phyloP scores from a whole-genome alignment of 139 green algal genomes.

The Haematococcus lacustris region DNA sequence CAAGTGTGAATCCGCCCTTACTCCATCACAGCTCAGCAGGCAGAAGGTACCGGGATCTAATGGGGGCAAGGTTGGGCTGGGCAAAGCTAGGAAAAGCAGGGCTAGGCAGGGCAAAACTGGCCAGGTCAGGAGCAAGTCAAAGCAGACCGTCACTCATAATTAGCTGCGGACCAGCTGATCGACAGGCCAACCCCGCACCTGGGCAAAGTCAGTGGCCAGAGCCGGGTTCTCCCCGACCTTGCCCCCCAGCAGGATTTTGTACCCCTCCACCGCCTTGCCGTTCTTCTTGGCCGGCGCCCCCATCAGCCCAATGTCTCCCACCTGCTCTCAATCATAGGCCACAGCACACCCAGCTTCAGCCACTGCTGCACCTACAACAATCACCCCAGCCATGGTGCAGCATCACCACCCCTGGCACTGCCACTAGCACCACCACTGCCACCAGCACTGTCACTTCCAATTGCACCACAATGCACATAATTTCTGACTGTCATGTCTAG shows the following conservation, averaged over 20 bases:
- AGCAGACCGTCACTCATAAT: not conserved
- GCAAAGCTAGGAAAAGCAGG: not conserved
- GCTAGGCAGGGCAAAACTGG: constrained; percentile 2
- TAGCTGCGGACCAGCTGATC: constrained; percentile 6
- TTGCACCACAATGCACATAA: too few species aligned
- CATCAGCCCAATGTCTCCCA: constrained; percentile 93
- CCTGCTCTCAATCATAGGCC: constrained; percentile 33
- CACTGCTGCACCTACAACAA: too few species aligned
- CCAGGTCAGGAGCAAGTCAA: constrained; percentile 8
- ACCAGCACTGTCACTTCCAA: too few species aligned
- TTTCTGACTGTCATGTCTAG: too few species aligned
- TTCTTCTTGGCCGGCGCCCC: constrained; percentile 78
- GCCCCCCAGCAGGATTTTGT: constrained; percentile 84
- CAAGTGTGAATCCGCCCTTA: not conserved
- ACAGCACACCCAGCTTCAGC: not conserved
- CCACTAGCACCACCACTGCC: too few species aligned
- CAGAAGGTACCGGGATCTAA: not conserved
- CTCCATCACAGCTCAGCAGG: not conserved
- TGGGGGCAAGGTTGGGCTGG: not conserved
- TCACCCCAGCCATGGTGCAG: too few species aligned
- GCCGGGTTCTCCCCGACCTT: constrained; percentile 67
- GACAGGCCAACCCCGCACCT: constrained; percentile 16
- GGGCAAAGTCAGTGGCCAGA: constrained; percentile 63
- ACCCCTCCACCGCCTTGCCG: constrained; percentile 84
- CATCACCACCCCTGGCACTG: too few species aligned